phyloP scores from a whole-genome alignment of 2,329 filamentous ascomycete genomes.

The Fusarium staphyleae region DNA sequence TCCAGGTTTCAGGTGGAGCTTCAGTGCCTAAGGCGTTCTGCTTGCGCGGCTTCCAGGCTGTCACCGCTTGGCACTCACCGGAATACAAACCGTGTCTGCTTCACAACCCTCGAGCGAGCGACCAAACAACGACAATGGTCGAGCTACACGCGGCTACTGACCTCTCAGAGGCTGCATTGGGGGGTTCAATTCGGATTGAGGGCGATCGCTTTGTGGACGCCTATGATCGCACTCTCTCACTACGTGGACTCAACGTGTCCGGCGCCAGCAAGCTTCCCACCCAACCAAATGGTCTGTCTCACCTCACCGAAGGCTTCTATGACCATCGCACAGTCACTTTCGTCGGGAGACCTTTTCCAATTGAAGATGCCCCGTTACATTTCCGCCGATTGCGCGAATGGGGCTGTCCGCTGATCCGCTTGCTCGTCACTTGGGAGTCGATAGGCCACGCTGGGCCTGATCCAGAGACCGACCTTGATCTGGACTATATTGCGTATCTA shows the following conservation, averaged over 20 bases:
- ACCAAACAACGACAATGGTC: conserved; percentile 20
- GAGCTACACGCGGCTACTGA: conserved; percentile 42
- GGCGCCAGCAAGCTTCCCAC: conserved; percentile 51
- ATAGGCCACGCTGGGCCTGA: conserved; percentile 46
- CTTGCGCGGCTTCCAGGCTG: conserved; percentile 20
- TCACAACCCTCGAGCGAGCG: background rate
- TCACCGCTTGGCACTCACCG: background rate
- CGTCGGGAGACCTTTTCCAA: conserved; percentile 48
- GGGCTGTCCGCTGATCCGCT: conserved; percentile 49
- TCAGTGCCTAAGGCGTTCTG: conserved; percentile 8
- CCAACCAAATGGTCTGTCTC: conserved; percentile 47
- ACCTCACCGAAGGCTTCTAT: conserved; percentile 51
- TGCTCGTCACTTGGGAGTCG: conserved; percentile 54
- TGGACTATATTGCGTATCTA: conserved; percentile 51
- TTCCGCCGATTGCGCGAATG: conserved; percentile 49
- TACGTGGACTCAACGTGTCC: conserved; percentile 53
- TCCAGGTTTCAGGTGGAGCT: conserved; percentile 31
- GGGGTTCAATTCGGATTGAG: conserved; percentile 42
- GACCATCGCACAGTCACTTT: conserved; percentile 51
- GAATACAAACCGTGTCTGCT: conserved; percentile 18
- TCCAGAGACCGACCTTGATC: conserved; percentile 45
- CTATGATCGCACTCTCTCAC: conserved; percentile 48
- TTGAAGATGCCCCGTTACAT: conserved; percentile 50
- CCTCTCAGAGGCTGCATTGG: conserved; percentile 47
- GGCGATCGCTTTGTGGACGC: conserved; percentile 46